A percentile compares a stretch with the other conserved stretches of the same genome.
Evolutionary conservation across 208 protist genomes (phyloP).

Genomic region (Porcisia hertigi): DNA sequence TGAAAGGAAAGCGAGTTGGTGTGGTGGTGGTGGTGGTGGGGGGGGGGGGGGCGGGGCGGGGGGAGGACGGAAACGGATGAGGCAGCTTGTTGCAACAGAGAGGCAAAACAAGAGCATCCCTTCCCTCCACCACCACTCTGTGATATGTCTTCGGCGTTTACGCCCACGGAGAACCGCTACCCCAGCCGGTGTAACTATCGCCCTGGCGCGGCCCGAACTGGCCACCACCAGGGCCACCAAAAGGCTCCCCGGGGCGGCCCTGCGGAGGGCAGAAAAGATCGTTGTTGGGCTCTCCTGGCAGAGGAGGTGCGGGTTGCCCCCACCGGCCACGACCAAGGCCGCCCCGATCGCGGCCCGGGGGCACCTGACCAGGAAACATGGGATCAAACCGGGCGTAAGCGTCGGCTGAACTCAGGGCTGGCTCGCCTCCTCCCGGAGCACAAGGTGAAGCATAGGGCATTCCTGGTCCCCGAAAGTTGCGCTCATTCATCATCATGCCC

Average conservation of each 20-base stretch:
- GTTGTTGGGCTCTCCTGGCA: conserved; percentile 81
- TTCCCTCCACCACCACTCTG: not conserved
- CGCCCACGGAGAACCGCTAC: conserved; percentile 18
- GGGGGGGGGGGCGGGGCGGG: not conserved
- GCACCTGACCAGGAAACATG: conserved; percentile 71
- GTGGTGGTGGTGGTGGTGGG: not conserved
- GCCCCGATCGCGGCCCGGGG: conserved; percentile 12
- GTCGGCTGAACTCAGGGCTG: conserved; percentile 10
- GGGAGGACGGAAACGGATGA: not conserved
- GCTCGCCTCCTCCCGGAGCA: not conserved
- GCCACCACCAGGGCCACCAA: conserved; percentile 57
- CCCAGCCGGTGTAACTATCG: conserved; percentile 13
- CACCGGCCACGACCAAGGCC: conserved; percentile 8
- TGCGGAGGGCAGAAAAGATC: conserved; percentile 66
- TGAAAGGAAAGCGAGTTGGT: not conserved
- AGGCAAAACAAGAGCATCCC: not conserved
- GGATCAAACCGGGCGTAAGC: conserved; percentile 70
- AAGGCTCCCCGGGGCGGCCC: conserved; percentile 30
- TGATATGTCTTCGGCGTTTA: not conserved
- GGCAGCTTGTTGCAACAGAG: not conserved
- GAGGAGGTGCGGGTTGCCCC: conserved; percentile 22
- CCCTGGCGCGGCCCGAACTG: conserved; percentile 45
- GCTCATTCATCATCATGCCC: conserved; percentile 58
- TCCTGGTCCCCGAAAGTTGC: conserved; percentile 34
- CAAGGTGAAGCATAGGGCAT: not conserved